Conservation (phyloP, 2,329 filamentous ascomycete genomes). For the Xylariales sp. region DNA sequence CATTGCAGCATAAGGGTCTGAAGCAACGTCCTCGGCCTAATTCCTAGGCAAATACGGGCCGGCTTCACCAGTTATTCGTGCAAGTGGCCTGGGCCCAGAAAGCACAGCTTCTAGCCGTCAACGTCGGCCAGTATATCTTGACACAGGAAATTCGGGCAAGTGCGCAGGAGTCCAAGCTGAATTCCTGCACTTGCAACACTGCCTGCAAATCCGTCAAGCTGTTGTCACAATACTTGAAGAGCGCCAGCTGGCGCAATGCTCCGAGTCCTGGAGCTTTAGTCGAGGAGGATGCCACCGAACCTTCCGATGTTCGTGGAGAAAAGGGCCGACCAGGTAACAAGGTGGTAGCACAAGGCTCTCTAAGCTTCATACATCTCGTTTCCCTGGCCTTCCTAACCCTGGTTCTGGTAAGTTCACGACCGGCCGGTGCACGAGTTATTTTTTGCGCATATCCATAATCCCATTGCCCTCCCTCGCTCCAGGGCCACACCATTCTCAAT, state of each 20-base stretch:
- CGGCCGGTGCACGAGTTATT: conserved; percentile 15
- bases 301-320: conserved; percentile 8
- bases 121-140: no score
- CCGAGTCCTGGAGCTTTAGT: conserved; percentile 3
- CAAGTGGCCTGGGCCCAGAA: no score
- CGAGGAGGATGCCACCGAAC: conserved; percentile 5
- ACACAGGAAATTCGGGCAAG: no score
- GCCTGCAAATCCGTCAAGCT: conserved; percentile 8
- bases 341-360: conserved; percentile 7
- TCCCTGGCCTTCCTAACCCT: conserved; percentile 25
- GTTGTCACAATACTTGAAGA: conserved; percentile 7
- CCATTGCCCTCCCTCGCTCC: conserved; percentile 17
- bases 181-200: no score
- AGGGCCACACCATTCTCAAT: background rate
- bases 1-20: no score
- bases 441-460: conserved; percentile 12
- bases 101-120: no score
- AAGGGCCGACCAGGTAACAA: conserved; percentile 12
- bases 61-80: no score
- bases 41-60: no score
- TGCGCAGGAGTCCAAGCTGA: no score
- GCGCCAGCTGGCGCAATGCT: conserved; percentile 6
- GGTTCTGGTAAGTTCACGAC: conserved; percentile 27
- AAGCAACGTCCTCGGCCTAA: no score
- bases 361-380: conserved; percentile 24